Conservation (phyloP, 2,329 filamentous ascomycete genomes). For the Aspergillus candidus region DNA sequence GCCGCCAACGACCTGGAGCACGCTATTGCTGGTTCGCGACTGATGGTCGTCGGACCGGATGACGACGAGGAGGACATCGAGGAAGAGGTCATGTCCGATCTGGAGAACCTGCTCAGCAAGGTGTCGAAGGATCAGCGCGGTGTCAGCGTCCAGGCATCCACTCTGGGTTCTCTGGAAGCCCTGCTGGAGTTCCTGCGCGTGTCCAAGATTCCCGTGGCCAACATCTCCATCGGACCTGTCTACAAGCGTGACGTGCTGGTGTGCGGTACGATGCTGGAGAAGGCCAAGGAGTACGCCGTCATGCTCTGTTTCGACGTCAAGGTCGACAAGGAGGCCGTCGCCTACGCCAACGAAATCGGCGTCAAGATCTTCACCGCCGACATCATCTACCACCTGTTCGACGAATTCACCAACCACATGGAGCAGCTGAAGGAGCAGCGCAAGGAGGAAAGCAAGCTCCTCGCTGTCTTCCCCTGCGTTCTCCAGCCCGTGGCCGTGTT, state of each 20-base stretch:
- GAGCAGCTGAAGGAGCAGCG: conserved; percentile 76
- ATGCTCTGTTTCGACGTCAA: conserved; percentile 99
- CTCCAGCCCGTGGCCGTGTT: conserved; percentile 86
- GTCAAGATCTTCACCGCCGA: conserved; percentile 98
- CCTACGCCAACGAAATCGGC: conserved; percentile 85
- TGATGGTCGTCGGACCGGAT: conserved; percentile 88
- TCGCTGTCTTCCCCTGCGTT: conserved; percentile 95
- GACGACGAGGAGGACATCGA: conserved; percentile 96
- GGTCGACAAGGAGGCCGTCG: conserved; percentile 90
- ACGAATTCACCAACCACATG: conserved; percentile 95
- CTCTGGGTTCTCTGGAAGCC: conserved; percentile 91
- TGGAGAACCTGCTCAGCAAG: conserved; percentile 82
- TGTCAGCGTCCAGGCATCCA: conserved; percentile 95
- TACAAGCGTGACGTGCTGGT: conserved; percentile 97
- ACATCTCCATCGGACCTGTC: conserved; percentile 94
- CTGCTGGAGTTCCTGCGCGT: conserved; percentile 91
- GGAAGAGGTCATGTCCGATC: conserved; percentile 92
- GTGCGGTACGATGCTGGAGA: conserved; percentile 91
- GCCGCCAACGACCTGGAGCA: conserved; percentile 91
- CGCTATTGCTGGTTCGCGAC: conserved; percentile 89
- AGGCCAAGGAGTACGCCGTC: conserved; percentile 88
- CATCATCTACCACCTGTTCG: conserved; percentile 98
- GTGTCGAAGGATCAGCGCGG: conserved; percentile 89
- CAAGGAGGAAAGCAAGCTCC: conserved; percentile 92
- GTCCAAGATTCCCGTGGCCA: conserved; percentile 94